Evolutionary conservation across 371 early-diverging fungal species (phyloP).

Genomic region (Apophysomyces elegans): DNA sequence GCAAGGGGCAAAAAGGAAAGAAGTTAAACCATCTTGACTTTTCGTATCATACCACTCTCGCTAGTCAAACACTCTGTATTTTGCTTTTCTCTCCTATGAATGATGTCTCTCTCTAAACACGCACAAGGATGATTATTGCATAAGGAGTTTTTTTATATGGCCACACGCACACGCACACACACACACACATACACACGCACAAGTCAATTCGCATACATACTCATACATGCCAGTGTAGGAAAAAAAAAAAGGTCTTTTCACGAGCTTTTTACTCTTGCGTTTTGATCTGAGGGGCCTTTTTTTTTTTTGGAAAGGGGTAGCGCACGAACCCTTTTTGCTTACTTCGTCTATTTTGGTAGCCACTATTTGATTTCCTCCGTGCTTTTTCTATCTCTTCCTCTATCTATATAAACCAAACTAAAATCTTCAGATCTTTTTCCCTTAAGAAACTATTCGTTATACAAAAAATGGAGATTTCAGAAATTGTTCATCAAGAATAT

Average conservation of each 20-base stretch:
- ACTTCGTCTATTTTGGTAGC: neutral
- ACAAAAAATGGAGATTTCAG: conserved; percentile 65
- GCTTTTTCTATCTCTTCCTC: neutral
- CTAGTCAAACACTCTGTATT: neutral
- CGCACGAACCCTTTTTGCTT: neutral
- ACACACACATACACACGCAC: neutral
- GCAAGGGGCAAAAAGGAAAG: neutral
- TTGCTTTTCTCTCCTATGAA: conserved; percentile 3
- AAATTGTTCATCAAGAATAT: conserved; percentile 64
- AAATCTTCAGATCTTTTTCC: no score
- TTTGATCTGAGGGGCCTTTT: neutral
- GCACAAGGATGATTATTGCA: conserved; percentile 10
- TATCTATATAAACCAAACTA: neutral
- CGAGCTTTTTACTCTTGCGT: conserved; percentile 2
- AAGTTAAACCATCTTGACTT: no score
- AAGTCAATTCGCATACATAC: neutral
- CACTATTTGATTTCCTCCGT: conserved; percentile 10
- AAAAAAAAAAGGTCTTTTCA: neutral
- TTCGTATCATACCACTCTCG: no score
- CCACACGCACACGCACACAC: neutral
- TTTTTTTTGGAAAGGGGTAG: neutral
- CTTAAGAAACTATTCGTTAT: neutral
- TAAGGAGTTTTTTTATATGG: conserved; percentile 3
- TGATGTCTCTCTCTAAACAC: neutral
- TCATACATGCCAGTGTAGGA: neutral